Percentiles rank a stretch among this genome's conserved stretches.
Evolutionary conservation across 1,284 basidiomycete species (phyloP).

Genomic region (Irpex sp.): DNA sequence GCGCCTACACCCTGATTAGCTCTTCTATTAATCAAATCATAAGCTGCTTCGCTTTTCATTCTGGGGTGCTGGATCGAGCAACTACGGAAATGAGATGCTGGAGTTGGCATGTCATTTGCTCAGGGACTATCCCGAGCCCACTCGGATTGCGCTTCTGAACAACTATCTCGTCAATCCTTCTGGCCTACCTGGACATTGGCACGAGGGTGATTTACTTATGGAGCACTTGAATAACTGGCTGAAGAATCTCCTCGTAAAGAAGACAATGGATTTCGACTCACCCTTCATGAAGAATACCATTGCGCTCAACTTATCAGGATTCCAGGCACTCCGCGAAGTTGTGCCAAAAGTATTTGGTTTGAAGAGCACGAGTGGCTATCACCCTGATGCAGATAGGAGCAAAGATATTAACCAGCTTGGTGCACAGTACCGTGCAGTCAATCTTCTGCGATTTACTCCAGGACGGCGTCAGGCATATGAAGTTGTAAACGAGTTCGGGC

Average conservation of each 20-base stretch:
- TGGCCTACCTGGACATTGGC: conserved; percentile 15
- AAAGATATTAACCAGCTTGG: background rate
- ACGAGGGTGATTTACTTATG: conserved; percentile 16
- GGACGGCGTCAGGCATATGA: background rate
- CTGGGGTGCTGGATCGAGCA: background rate
- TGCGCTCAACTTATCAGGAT: conserved; percentile 3
- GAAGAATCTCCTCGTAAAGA: conserved; percentile 2
- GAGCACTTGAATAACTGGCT: conserved; percentile 19
- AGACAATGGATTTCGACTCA: conserved; percentile 1
- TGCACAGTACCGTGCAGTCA: background rate
- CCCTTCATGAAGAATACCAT: background rate
- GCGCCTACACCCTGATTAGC: background rate
- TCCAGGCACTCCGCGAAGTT: background rate
- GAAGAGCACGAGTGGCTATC: background rate
- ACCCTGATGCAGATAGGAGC: background rate
- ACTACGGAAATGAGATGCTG: conserved; percentile 13
- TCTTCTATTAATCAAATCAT: background rate
- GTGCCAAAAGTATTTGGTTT: background rate
- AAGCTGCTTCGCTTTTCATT: conserved; percentile 14
- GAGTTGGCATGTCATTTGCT: conserved; percentile 14
- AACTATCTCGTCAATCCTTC: conserved; percentile 19
- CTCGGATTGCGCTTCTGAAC: conserved; percentile 10
- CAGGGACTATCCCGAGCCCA: conserved; percentile 8
- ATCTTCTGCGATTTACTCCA: background rate
- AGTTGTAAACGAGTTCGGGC: background rate